Base-by-base conservation (phyloP, 2,329 filamentous ascomycete genomes). In the Pseudogymnoascus sp. region DNA sequence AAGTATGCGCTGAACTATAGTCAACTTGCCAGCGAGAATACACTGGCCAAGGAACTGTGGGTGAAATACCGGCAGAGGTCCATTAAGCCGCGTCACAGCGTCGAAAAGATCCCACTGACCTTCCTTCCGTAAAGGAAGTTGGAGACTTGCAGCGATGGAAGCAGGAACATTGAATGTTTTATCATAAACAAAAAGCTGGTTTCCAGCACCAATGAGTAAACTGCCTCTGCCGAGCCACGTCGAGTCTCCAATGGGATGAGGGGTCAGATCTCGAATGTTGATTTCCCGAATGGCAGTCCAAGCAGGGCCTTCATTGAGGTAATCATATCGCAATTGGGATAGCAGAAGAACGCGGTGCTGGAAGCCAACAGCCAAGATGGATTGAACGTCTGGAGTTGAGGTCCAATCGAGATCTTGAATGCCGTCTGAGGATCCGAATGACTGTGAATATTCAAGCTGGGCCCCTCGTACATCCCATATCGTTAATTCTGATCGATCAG, bases 351-450 rank as follows among this genome's bases (percentile, higher is more conserved):
- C 88, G 62, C 89, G 85, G 66, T 92, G 90, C n/a, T 88, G 87
- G 70, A 96, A 96, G 0, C 92, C 92, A n/a, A 97, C 90, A 0
- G 92, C 91, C 19, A 97, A 79, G 62, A 97, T 92, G 1, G 90
- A 93, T 70, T 96, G 91, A 58, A 86, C 86, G 72, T 96, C 91
- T 0, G 91, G 91, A 0, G 92, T 96, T 2, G 90, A 93, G 0
- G 92, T 93, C 93, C 93, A 97, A 73, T 96, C 92, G 11, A 97
- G 82, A 73, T 96, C 92, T 66, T 88, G 86, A 41, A 97, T 91
- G 5, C 82, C 83, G 68, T 94, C 89, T 64, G 88, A 82, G 11
- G 82, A 80, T 66, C 88, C 82, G 66, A 92, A 94, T 30, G 85
- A 82, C 69, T 93, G 84, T 65, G 90, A 83, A 70, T 90, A 92